phyloP scores from a whole-genome alignment of 305 asterid species.

The Fraxinus paxiana region DNA sequence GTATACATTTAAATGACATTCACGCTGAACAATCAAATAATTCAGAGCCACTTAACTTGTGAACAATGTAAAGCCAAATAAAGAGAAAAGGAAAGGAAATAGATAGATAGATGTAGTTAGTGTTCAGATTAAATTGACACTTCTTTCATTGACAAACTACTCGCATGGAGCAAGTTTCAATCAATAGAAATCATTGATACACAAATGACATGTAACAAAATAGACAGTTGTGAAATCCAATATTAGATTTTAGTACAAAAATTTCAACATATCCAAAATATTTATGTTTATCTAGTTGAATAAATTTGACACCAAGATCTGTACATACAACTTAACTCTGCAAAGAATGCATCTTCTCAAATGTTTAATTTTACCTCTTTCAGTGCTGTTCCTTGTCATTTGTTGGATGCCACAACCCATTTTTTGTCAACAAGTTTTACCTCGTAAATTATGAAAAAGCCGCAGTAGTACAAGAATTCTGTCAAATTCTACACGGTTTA shows the following conservation, averaged over 20 bases:
- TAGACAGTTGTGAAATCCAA: background rate
- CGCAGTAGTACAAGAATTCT: background rate
- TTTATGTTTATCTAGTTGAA: background rate
- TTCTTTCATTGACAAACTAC: background rate
- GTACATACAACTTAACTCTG: background rate
- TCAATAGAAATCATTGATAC: background rate
- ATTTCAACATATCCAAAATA: background rate
- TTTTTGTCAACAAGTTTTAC: background rate
- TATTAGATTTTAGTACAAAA: background rate
- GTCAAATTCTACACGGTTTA: background rate
- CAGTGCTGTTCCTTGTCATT: background rate
- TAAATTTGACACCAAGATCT: background rate
- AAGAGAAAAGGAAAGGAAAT: background rate
- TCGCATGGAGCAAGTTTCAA: background rate
- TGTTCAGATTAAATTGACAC: background rate
- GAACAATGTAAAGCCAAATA: background rate
- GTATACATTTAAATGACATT: background rate
- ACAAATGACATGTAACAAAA: background rate
- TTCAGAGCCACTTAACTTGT: background rate
- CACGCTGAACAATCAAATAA: background rate
- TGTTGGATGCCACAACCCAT: background rate
- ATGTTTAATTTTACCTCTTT: background rate
- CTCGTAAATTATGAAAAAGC: background rate
- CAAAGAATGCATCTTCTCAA: background rate
- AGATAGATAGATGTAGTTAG: background rate